A percentile compares a stretch with the other conserved stretches of the same genome.
Evolutionary conservation across 2,329 filamentous ascomycete species (phyloP).

Genomic region (Alternaria gansuensis): DNA sequence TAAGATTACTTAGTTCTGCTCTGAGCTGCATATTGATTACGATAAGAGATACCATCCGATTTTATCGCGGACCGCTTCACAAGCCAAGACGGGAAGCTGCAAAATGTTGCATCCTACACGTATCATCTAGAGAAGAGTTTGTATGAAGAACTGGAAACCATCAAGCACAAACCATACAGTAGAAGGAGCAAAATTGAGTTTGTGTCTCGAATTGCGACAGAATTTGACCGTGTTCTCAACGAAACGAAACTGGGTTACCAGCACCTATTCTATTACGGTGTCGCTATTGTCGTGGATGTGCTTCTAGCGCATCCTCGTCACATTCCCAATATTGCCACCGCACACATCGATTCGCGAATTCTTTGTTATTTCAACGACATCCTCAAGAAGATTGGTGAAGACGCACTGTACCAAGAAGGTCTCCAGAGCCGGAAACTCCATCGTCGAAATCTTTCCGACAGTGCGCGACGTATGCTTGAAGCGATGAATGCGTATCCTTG

Average conservation of each 20-base stretch:
- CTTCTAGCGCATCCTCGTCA: too few species aligned
- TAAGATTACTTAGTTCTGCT: neutral
- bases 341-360: too few species aligned
- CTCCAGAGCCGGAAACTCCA: neutral
- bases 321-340: too few species aligned
- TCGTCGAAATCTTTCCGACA: neutral
- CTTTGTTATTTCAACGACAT: too few species aligned
- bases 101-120: neutral
- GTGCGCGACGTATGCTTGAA: neutral
- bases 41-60: neutral
- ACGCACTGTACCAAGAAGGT: too few species aligned
- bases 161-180: neutral
- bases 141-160: neutral
- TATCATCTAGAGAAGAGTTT: neutral
- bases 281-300: too few species aligned
- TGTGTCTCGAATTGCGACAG: neutral
- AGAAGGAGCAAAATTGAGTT: neutral
- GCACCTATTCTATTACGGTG: too few species aligned
- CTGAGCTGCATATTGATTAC: neutral
- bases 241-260: too few species aligned
- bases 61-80: neutral
- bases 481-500: neutral
- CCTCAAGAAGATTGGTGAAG: too few species aligned
- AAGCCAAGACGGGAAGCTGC: neutral
- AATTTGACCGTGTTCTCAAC: neutral